phyloP scores from a whole-genome alignment of 2,329 filamentous ascomycete species.

The Gliomastix tumulicola region DNA sequence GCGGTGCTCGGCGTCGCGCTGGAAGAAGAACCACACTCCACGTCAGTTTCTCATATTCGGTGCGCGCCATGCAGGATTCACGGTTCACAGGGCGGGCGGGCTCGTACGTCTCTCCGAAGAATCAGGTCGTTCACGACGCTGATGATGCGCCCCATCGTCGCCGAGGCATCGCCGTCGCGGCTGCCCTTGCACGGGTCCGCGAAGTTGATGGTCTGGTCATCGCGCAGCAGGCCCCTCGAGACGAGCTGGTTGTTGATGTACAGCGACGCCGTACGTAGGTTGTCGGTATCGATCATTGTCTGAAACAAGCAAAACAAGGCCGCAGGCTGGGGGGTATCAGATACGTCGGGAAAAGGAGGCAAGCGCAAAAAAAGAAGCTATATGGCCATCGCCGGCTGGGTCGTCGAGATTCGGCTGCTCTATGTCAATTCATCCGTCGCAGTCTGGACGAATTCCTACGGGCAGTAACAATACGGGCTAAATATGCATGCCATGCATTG shows the following conservation, averaged over 20 bases:
- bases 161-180: conserved; percentile 43
- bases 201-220: conserved; percentile 77
- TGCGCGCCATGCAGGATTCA: conserved; percentile 1
- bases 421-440: no score
- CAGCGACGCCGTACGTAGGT: conserved; percentile 59
- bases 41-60: conserved; percentile 18
- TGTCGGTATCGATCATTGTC: conserved; percentile 52
- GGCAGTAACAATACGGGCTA: no score
- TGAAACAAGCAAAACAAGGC: no score
- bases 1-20: conserved; percentile 86
- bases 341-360: not conserved
- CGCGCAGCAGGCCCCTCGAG: conserved; percentile 56
- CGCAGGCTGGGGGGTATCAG: no score
- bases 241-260: conserved; percentile 69
- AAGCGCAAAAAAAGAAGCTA: not conserved
- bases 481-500: no score
- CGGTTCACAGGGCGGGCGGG: no score
- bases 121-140: conserved; percentile 92
- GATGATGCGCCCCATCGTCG: conserved; percentile 80
- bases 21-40: conserved; percentile 4
- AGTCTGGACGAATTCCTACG: no score
- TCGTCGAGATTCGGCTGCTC: no score
- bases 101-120: conserved; percentile 75
- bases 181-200: conserved; percentile 59
- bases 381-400: no score